These are phyloP conservation scores for Coniochaeta sp. DNA, from an alignment of 2,329 filamentous ascomycete species.

Conservation along the genomic window DNA sequence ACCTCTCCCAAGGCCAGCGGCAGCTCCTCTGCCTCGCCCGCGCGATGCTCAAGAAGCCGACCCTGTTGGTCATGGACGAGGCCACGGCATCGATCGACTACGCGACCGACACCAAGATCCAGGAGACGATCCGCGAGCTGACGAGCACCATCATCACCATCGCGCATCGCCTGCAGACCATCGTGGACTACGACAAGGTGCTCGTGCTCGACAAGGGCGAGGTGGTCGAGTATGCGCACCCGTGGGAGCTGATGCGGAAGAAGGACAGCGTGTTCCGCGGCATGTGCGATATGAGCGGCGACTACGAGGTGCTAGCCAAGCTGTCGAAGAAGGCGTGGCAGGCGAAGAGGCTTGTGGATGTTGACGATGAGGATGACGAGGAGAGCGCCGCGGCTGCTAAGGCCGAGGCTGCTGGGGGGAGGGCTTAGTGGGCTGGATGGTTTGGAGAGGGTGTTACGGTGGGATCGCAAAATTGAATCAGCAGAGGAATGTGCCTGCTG, in stretches of 20 bases:
- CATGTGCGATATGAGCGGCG: constrained; percentile 61
- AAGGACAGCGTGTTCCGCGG: constrained; percentile 56
- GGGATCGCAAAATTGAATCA: no score
- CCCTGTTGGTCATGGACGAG: constrained; percentile 50
- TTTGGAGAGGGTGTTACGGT: no score
- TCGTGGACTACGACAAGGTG: constrained; percentile 97
- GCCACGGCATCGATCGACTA: constrained; percentile 55
- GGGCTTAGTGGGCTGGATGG: no score
- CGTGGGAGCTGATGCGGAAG: constrained; percentile 70
- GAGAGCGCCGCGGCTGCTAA: neutral
- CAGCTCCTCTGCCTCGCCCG: constrained; percentile 52
- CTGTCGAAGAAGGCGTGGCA: constrained; percentile 47
- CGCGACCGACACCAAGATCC: constrained; percentile 48
- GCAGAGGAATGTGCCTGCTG: neutral
- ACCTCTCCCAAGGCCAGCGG: constrained; percentile 51
- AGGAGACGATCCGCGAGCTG: constrained; percentile 82
- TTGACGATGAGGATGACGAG: constrained; percentile 22
- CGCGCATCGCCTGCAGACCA: constrained; percentile 90
- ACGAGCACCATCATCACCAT: constrained; percentile 94
- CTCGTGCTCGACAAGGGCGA: constrained; percentile 87
- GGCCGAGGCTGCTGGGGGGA: constrained; percentile 11
- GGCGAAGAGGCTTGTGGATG: constrained; percentile 30
- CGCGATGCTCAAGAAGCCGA: constrained; percentile 46
- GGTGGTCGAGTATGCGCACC: constrained; percentile 86
- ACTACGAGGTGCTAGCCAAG: constrained; percentile 42